Evolutionary conservation across 352 stramenopile genomes (phyloP), one percentile per base, ranked within the genome.

Genomic region (Elongisporangium senticosum): DNA sequence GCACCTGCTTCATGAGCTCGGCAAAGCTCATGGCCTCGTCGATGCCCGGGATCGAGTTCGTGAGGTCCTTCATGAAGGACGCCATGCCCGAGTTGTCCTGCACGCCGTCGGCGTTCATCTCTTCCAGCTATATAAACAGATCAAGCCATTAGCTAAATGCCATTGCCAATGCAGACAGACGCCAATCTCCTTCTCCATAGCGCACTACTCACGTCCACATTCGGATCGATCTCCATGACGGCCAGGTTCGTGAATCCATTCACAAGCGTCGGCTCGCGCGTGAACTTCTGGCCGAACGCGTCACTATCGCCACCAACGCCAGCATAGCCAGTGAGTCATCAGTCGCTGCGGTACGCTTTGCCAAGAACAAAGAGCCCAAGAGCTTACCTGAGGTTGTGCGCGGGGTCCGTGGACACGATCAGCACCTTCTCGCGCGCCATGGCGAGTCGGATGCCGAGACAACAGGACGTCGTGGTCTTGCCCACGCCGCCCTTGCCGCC

Each of bases 271-370:
- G 97, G 97, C 69, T 99, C 95, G 33, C 96, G 89, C 50, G 93
- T 98, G 72, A 99, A 99, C 75, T 99, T 99, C 72, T 99, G 97
- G 6, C 95, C 97, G 78, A 99, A 99, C 17, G 97, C 97, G 74
- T 99, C 97, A 68, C 90, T 97, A 65, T 14, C 48, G 56, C 17
- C 55, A 59, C 24, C 21, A 7, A 55, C 4, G 20, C 4, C 15
- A 56, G n/a, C 49, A 49, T 6, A n/a, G 21, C 5, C 40, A 57
- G 7, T 40, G 28, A 26, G 22, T 5, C 49, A 59, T 39, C 7
- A 55, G 15, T 53, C 39, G 21, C 20, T 23, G 24, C n/a, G n/a
- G n/a, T n/a, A n/a, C n/a, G n/a, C n/a, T n/a, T n/a, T n/a, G n/a
- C n/a, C n/a, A n/a, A n/a, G n/a, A n/a, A n/a, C n/a, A n/a, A n/a